Conservation (phyloP, 1,284 basidiomycete genomes). For the Anthracocystis panici-leucophaei region DNA sequence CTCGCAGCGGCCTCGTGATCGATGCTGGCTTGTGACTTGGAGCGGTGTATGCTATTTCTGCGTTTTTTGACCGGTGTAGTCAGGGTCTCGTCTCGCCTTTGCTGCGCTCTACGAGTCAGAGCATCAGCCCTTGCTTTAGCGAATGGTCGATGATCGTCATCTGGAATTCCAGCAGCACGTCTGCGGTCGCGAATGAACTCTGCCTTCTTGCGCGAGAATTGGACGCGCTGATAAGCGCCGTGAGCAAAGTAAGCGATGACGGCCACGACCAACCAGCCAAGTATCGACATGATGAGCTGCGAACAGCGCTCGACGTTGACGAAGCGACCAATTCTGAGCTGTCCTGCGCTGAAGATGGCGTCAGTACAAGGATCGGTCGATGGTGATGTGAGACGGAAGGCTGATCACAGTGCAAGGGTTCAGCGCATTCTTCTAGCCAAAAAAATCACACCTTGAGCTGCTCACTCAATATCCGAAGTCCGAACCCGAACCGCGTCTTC, state of each 20-base stretch:
- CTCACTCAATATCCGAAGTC: neutral
- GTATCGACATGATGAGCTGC: conserved; percentile 27
- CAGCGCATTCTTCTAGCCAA: neutral
- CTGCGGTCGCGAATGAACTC: conserved; percentile 47
- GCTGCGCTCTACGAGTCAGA: conserved; percentile 28
- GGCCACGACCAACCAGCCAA: conserved; percentile 30
- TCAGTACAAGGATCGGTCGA: neutral
- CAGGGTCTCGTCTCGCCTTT: conserved; percentile 16
- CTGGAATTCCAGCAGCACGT: conserved; percentile 57
- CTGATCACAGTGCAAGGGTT: neutral
- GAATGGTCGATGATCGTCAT: conserved; percentile 53
- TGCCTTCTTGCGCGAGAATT: conserved; percentile 39
- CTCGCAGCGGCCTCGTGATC: conserved; percentile 32
- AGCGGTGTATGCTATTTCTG: conserved; percentile 3
- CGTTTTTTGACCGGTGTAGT: conserved; percentile 31
- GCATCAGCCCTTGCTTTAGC: conserved; percentile 48
- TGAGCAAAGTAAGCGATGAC: conserved; percentile 26
- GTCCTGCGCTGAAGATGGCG: neutral
- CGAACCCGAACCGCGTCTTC: neutral
- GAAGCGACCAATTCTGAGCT: neutral
- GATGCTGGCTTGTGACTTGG: conserved; percentile 17
- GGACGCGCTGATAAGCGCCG: conserved; percentile 23
- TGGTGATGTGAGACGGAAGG: neutral
- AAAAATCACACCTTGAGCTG: conserved; percentile 1
- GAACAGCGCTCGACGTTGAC: neutral